Evolutionary conservation across 192 early-diverging fungal species (phyloP), one percentile per base, ranked within the genome.

Genomic region (Entophlyctis helioformis): DNA sequence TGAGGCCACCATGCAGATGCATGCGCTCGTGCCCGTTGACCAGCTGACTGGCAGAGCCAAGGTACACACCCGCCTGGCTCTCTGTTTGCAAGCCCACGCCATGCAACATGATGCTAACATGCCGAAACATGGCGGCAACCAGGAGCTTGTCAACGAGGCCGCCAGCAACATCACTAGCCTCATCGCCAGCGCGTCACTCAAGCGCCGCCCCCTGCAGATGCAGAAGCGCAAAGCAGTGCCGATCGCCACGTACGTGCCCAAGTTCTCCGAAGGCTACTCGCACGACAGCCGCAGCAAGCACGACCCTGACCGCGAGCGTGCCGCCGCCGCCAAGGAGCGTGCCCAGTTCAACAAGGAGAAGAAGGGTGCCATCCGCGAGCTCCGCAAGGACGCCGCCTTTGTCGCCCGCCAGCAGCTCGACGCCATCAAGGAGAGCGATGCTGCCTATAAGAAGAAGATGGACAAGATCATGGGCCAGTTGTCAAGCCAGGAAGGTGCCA

Each of bases 311-410:
- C 65, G 77, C 39, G 81, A 83, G 25, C 80, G 83, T 36, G 72
- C 72, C 43, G 74, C 87, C 59, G 51, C 60, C 25, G 63, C 75
- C 40, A 96, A 95, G 63, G 60, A 93, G 40, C 62, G 83, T 23
- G 58, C 75, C 7, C 83, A 91, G 64, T 73, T 86, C 62, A 91
- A 87, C 65, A 83, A 86, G 67, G 96, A 99, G 57, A 74, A 76
- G 59, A 89, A 96, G 59, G 91, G 94, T 13, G 92, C 92, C 19
- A 75, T 91, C 36, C 81, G 96, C 21, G 96, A 99, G 65, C 61
- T 99, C 50, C 84, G 93, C 26, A 89, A 93, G 59, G 96, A 99
- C 60, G 80, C 81, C 31, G 73, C 80, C 62, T 99, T 95, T 47
- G 58, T 97, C 23, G 82, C 85, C 11, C 63, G 76, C 16, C 77